Conservation (phyloP, 257 asterid genomes). For the Salvia miltiorrhiza region DNA sequence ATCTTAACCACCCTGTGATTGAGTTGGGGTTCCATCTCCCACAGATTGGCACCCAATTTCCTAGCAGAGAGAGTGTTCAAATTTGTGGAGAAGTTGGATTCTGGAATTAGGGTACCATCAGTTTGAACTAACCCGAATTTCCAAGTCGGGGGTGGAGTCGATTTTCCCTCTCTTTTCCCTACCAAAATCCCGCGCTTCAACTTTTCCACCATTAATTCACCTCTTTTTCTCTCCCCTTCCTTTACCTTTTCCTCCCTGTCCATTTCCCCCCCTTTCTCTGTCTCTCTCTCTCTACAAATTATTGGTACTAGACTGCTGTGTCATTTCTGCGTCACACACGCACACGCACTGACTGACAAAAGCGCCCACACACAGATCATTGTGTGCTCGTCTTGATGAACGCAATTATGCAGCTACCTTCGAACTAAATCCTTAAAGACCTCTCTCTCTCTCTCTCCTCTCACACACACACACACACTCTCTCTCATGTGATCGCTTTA, state of each 20-base stretch:
- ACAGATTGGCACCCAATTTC: slow-evolving; percentile 71
- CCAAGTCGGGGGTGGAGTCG: slow-evolving; percentile 79
- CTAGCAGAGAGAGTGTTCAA: slow-evolving; percentile 59
- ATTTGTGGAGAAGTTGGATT: slow-evolving; percentile 36
- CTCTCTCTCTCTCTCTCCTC: slow-evolving; percentile 7
- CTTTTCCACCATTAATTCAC: slow-evolving; percentile 41
- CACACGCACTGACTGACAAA: slow-evolving; percentile 10
- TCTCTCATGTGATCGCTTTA: slow-evolving; percentile 13
- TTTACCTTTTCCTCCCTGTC: slow-evolving; percentile 34
- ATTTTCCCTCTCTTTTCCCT: slow-evolving; percentile 67
- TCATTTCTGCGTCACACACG: neutral
- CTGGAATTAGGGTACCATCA: slow-evolving; percentile 57
- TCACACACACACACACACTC: neutral
- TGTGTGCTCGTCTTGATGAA: slow-evolving; percentile 11
- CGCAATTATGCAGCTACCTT: slow-evolving; percentile 23
- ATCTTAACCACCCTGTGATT: slow-evolving; percentile 18
- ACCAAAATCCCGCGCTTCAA: slow-evolving; percentile 59
- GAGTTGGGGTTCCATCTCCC: slow-evolving; percentile 60
- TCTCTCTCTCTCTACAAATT: slow-evolving; percentile 21
- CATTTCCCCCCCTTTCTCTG: slow-evolving; percentile 9
- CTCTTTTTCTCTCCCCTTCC: slow-evolving; percentile 35
- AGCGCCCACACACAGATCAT: neutral
- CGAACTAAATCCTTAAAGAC: neutral
- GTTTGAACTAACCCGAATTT: slow-evolving; percentile 51
- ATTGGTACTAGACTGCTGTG: slow-evolving; percentile 17